Evolutionary conservation across 306 rosid genomes (phyloP).

Genomic region (Hylodesmum podocarpum): DNA sequence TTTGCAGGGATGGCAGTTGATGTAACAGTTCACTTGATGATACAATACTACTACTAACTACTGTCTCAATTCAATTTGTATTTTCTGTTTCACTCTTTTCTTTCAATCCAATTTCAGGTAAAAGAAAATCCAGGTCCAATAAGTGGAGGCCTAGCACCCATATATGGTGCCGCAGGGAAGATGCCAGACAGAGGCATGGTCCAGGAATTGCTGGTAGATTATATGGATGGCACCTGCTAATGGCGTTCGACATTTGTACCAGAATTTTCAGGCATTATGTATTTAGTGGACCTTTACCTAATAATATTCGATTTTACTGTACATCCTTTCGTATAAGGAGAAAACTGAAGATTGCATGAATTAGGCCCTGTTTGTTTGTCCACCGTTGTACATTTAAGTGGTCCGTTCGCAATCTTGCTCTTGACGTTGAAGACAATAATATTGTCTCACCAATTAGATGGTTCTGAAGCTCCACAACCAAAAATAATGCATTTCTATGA

Average conservation of each 20-base stretch:
- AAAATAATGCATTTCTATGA: neutral
- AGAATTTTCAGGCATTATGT: conserved; percentile 34
- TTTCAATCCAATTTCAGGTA: conserved; percentile 51
- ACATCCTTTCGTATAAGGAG: conserved; percentile 2
- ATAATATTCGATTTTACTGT: neutral
- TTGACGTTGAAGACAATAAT: neutral
- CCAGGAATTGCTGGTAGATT: conserved; percentile 79
- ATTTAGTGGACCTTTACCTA: neutral
- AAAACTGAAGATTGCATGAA: neutral
- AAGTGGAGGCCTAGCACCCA: conserved; percentile 90
- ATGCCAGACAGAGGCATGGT: conserved; percentile 93
- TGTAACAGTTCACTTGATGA: conserved; percentile 10
- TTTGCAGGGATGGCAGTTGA: conserved; percentile 3
- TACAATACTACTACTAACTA: neutral
- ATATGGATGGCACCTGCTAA: conserved; percentile 90
- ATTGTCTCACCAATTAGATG: neutral
- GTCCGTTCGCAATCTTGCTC: neutral
- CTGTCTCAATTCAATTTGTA: conserved; percentile 15
- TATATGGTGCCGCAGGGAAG: conserved; percentile 97
- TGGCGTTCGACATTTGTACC: conserved; percentile 15
- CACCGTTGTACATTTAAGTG: neutral
- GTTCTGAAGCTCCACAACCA: neutral
- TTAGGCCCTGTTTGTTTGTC: neutral
- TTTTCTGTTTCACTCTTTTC: neutral
- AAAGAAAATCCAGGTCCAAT: conserved; percentile 89